Conservation (phyloP, 768 basidiomycete species). For the Postia placenta region DNA sequence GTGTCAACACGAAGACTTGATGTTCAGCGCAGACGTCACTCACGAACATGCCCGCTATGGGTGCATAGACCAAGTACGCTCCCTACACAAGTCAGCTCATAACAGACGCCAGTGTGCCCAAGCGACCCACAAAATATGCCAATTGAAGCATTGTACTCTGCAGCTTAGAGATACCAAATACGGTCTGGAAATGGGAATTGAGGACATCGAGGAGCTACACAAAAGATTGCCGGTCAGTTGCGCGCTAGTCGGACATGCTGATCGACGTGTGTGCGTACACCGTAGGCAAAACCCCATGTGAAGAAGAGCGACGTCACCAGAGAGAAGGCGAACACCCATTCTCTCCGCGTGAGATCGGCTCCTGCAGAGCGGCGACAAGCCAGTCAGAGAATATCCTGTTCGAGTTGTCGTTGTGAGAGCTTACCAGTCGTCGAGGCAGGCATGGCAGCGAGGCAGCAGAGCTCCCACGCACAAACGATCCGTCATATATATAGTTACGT, state of each 20-base stretch:
- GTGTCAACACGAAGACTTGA: neutral
- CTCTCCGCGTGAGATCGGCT: conserved; percentile 36
- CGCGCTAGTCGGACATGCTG: no score
- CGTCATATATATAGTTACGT: conserved; percentile 12
- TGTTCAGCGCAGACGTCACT: conserved; percentile 19
- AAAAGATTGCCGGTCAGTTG: conserved; percentile 14
- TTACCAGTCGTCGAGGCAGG: conserved; percentile 37
- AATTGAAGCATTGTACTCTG: conserved; percentile 72
- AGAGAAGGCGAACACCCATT: conserved; percentile 54
- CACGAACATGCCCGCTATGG: conserved; percentile 51
- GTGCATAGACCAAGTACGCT: conserved; percentile 57
- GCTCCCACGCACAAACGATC: conserved; percentile 7
- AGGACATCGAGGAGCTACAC: conserved; percentile 57
- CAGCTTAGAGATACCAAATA: conserved; percentile 61
- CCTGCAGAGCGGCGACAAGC: conserved; percentile 19
- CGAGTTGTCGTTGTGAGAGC: no score
- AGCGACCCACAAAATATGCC: conserved; percentile 51
- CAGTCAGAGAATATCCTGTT: no score
- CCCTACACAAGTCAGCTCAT: conserved; percentile 29
- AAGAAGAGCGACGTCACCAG: conserved; percentile 75
- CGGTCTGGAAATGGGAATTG: conserved; percentile 67
- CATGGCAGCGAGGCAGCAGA: conserved; percentile 22
- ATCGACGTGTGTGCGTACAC: no score
- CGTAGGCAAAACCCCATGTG: conserved; percentile 71
- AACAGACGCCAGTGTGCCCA: neutral